Percentiles rank a stretch among this genome's conserved stretches.
Conservation (phyloP, 2,329 filamentous ascomycete species). For the Aureobasidium sp. region DNA sequence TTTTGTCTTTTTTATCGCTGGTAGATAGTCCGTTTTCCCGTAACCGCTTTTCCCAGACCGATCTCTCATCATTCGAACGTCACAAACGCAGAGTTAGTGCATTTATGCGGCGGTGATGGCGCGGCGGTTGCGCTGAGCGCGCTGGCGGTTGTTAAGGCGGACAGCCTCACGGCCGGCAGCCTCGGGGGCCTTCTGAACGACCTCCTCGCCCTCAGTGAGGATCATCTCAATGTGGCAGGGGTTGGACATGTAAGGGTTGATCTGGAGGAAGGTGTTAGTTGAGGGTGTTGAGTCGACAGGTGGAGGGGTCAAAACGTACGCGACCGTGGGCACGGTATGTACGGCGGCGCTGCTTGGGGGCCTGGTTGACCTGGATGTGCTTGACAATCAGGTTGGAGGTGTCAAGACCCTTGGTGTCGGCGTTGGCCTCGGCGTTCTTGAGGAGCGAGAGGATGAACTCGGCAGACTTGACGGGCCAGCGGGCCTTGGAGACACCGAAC, state of each 20-base stretch:
- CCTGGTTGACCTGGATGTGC: constrained; percentile 99
- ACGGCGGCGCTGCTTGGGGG: constrained; percentile 96
- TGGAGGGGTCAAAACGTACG: constrained; percentile 55
- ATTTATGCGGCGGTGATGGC: constrained; percentile 44
- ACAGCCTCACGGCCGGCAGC: constrained; percentile 45
- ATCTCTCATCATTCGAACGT: not conserved
- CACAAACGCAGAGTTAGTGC: not conserved
- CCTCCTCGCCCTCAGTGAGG: constrained; percentile 95
- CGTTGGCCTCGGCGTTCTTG: constrained; percentile 95
- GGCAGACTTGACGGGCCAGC: constrained; percentile 99
- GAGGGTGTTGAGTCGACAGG: not conserved
- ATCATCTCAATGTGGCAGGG: constrained; percentile 99
- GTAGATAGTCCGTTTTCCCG: constrained; percentile 5
- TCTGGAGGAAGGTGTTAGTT: constrained; percentile 44
- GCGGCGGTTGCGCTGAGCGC: constrained; percentile 57
- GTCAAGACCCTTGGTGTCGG: constrained; percentile 94
- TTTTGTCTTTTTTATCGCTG: constrained; percentile 8
- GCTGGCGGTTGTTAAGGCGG: constrained; percentile 86
- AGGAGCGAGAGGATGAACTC: constrained; percentile 96
- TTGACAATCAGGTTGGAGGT: constrained; percentile 96
- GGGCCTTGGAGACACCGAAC: constrained; percentile 95
- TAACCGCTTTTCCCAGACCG: constrained; percentile 6
- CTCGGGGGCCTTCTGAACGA: constrained; percentile 78
- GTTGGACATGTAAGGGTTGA: constrained; percentile 99
- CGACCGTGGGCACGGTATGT: constrained; percentile 99